Base-by-base conservation (phyloP, 805 yeast species). In the Zygosaccharomyces bailii region DNA sequence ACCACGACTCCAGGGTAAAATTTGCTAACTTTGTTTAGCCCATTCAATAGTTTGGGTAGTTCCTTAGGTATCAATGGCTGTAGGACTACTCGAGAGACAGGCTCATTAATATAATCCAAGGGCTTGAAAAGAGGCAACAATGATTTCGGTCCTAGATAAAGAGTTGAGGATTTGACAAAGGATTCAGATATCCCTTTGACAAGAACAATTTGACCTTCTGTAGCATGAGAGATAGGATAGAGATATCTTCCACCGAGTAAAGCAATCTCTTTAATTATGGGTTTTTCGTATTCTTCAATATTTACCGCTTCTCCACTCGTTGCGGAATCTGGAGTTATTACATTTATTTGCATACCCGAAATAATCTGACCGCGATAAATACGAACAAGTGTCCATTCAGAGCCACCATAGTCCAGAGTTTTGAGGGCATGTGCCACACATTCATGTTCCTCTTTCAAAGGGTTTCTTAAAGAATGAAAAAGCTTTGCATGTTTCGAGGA, bases 41-140 rank as follows among this genome's bases (percentile, higher is more conserved):
- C 90, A n/a, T 78, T 80, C 10, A 82, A 68, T 53, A 93, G 68
- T 48, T 75, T 75, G 0, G 95, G 91, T 13, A 86, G 66, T 45
- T 90, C 95, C 0, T 86, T 74, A 0, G 96, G 96, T 20, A 76
- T 72, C 11, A 75, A 71, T 0, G 97, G 95, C 57, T 89, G 95
- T 14, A 91, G 75, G 0, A 95, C 89, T 2, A 91, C 76, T 56
- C 88, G 87, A 55, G 86, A 78, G 1, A 85, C 80, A 0, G 95
- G 79, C 38, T 72, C 68, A 5, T 69, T 62, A 2, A 80, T 61
- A 47, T 70, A 73, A 35, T 73, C 71, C 11, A 76, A 55, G 13
- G 63, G 51, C 9, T 59, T 56, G 2, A 60, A 60, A 2, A 59
- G 51, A 2, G 56, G 43, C 3, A 51, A 45, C 5, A 45, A 49